Conservation (phyloP, 441 rosid species). For the Pelargonium fulgidum region DNA sequence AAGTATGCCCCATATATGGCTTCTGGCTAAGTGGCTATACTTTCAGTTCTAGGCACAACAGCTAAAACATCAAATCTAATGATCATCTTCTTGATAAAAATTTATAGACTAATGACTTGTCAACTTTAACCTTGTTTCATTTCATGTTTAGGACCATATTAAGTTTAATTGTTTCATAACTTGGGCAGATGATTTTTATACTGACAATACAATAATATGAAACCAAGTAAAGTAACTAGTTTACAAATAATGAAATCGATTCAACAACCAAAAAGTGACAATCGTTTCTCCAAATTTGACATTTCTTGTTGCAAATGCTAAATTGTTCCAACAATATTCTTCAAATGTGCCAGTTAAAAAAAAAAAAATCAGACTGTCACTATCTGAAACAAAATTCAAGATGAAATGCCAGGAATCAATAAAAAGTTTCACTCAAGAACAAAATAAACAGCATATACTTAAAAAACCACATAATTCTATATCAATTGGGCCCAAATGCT, state of each 20-base stretch:
- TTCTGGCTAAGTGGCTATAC: background rate
- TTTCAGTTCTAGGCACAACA: background rate
- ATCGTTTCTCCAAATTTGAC: background rate
- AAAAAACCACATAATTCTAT: background rate
- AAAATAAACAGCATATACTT: no score
- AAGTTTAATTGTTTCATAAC: no score
- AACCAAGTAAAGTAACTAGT: no score
- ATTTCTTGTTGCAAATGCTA: background rate
- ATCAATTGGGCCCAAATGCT: background rate
- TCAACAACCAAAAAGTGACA: background rate
- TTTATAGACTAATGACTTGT: no score
- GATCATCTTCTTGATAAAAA: no score
- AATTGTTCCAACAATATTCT: background rate
- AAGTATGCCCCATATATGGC: background rate
- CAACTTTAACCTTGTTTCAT: no score
- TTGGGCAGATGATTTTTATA: no score
- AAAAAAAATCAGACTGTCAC: background rate
- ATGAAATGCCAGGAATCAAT: background rate
- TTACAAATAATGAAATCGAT: background rate
- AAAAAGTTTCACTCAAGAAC: background rate
- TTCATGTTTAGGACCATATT: no score
- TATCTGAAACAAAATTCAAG: background rate
- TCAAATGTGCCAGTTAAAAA: background rate
- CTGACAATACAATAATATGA: no score
- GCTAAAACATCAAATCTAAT: background rate